Percentiles rank a stretch among this genome's conserved stretches.
phyloP scores from a whole-genome alignment of 257 asterid species.

The Gentiana dahurica region DNA sequence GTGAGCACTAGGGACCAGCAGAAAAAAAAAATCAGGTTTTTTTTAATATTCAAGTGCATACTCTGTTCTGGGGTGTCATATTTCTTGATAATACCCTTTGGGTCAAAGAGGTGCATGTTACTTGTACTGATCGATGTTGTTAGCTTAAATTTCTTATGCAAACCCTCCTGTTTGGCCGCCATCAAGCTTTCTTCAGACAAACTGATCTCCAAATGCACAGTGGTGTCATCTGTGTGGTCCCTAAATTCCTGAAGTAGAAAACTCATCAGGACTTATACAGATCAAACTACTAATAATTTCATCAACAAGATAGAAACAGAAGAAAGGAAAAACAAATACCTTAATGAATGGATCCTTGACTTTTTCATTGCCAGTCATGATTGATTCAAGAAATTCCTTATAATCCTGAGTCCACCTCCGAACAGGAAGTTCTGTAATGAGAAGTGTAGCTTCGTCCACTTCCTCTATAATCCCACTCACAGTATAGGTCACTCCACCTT shows the following conservation, averaged over 20 bases:
- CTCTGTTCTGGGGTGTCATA: constrained; percentile 93
- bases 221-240: constrained; percentile 58
- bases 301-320: neutral
- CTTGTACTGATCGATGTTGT: constrained; percentile 65
- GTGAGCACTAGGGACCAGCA: neutral
- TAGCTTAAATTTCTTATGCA: constrained; percentile 73
- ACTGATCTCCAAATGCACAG: constrained; percentile 49
- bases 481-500: constrained; percentile 54
- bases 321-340: constrained; percentile 25
- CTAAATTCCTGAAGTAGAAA: constrained; percentile 39
- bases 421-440: constrained; percentile 73
- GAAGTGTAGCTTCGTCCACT: constrained; percentile 47
- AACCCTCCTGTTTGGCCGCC: constrained; percentile 58
- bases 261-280: constrained; percentile 5
- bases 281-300: neutral
- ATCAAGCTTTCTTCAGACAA: constrained; percentile 49
- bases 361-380: constrained; percentile 56
- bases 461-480: constrained; percentile 65
- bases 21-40: neutral
- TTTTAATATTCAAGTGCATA: constrained; percentile 21
- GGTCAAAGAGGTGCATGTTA: constrained; percentile 93
- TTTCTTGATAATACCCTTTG: constrained; percentile 73
- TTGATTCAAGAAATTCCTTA: constrained; percentile 78
- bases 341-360: constrained; percentile 74
- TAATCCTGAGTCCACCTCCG: constrained; percentile 92